A percentile compares a stretch with the other conserved stretches of the same genome.
Evolutionary conservation across 805 yeast genomes (phyloP).

Genomic region (Yarrowia deformans): DNA sequence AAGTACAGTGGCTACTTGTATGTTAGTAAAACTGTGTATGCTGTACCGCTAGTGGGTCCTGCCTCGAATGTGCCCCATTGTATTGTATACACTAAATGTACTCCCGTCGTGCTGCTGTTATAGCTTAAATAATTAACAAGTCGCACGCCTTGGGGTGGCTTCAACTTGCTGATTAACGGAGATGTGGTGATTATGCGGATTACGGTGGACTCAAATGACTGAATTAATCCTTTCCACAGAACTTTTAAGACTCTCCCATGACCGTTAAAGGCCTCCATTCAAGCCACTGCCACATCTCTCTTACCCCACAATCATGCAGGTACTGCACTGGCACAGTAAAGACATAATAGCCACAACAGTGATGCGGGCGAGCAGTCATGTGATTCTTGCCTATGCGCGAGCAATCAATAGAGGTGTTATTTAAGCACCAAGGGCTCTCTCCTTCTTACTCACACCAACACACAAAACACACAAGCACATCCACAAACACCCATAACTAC

Average conservation of each 20-base stretch:
- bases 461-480: not conserved
- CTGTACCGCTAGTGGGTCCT: no score
- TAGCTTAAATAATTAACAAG: not conserved
- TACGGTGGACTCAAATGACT: not conserved
- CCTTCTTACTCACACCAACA: not conserved
- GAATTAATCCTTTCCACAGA: not conserved
- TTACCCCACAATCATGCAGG: conserved; percentile 3
- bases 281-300: not conserved
- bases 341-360: not conserved
- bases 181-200: no score
- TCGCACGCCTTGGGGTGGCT: not conserved
- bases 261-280: no score
- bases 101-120: no score
- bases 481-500: not conserved
- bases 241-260: not conserved
- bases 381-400: not conserved
- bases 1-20: no score
- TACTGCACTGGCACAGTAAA: not conserved
- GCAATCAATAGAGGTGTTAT: not conserved
- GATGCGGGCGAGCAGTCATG: not conserved
- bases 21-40: no score
- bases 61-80: no score
- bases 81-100: no score
- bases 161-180: not conserved
- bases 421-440: not conserved